Percentiles rank a stretch among this genome's conserved stretches.
phyloP scores from a whole-genome alignment of 805 yeast genomes.

The Lachancea sp. region DNA sequence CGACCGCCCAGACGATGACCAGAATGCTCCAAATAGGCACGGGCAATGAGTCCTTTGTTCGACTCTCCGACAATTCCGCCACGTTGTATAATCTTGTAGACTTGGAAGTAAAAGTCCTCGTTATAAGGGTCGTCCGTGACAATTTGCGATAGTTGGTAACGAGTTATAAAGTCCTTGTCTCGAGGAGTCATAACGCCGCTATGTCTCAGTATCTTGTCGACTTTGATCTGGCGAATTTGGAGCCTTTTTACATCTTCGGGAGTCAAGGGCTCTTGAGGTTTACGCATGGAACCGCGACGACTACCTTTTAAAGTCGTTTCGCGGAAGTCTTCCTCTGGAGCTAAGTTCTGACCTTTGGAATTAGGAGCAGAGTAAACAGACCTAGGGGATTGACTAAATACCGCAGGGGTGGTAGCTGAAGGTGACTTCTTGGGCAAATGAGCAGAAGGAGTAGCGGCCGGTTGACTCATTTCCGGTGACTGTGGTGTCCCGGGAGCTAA shows the following conservation, averaged over 20 bases:
- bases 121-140: slow-evolving; percentile 96
- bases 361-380: slow-evolving; percentile 6
- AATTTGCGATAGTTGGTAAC: slow-evolving; percentile 90
- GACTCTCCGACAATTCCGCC: slow-evolving; percentile 38
- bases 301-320: slow-evolving; percentile 12
- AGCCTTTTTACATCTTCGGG: slow-evolving; percentile 69
- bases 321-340: slow-evolving; percentile 9
- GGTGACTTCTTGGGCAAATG: slow-evolving; percentile 9
- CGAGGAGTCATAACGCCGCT: slow-evolving; percentile 96
- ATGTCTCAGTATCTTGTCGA: slow-evolving; percentile 65
- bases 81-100: slow-evolving; percentile 66
- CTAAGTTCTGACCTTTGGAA: slow-evolving; percentile 5
- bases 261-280: slow-evolving; percentile 39
- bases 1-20: slow-evolving; percentile 88
- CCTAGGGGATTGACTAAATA: not conserved
- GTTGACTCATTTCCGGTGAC: not conserved
- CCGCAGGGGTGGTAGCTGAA: slow-evolving; percentile 26
- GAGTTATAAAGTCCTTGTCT: slow-evolving; percentile 91
- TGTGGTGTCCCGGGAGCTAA: not conserved
- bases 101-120: slow-evolving; percentile 95
- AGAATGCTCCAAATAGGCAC: slow-evolving; percentile 83
- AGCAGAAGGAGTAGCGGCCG: slow-evolving; percentile 1
- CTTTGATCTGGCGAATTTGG: slow-evolving; percentile 66
- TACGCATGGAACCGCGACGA: slow-evolving; percentile 24
- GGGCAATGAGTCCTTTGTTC: slow-evolving; percentile 75